Base-by-base conservation (phyloP, 78 protist genomes). In the Dictyostelium intermedium region DNA sequence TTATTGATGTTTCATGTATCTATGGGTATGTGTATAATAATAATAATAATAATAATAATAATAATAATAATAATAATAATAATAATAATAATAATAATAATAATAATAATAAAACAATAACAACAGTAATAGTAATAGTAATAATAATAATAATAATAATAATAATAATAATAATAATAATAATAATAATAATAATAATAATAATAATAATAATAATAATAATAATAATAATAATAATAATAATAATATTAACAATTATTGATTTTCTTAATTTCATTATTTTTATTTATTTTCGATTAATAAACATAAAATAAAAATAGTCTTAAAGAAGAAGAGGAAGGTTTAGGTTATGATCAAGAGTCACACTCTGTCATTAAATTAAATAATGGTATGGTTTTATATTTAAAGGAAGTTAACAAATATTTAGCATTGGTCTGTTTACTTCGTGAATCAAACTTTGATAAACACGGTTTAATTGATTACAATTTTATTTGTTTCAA, bases 401-500 rank as follows among this genome's bases (percentile, higher is more conserved):
- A 95, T 87, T 92, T 96, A 82, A 91, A 98, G 39, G 97, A 95
- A 43, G 98, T 97, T 47, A 97, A 97, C 96, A 82, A 91, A 80
- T 98, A 96, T 91, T 84, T 97, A 23, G 99, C 99, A 8, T 96
- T 98, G 5, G 99, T 98, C 27, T 95, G 98, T 84, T 45, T 98
- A 60, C 66, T 98, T 35, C 85, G 97, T 32, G 97, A 98, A 91
- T 74, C 84, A 35, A 69, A 91, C 74, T 97, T 93, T 37, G 97
- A 91, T 77, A 96, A 97, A 84, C 98, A 96, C 34, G 99, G 93
- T 76, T 95, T 98, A 39, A 95, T 98, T 61, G 98, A 97, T 73
- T 98, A 98, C 95, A 98, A 98, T 92, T 96, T 98, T 76, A 87
- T 79, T 39, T 93, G 97, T 92, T 97, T 98, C 94, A 83, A 95